phyloP scores from a whole-genome alignment of 768 basidiomycete genomes.

The Psilocybe sp. region DNA sequence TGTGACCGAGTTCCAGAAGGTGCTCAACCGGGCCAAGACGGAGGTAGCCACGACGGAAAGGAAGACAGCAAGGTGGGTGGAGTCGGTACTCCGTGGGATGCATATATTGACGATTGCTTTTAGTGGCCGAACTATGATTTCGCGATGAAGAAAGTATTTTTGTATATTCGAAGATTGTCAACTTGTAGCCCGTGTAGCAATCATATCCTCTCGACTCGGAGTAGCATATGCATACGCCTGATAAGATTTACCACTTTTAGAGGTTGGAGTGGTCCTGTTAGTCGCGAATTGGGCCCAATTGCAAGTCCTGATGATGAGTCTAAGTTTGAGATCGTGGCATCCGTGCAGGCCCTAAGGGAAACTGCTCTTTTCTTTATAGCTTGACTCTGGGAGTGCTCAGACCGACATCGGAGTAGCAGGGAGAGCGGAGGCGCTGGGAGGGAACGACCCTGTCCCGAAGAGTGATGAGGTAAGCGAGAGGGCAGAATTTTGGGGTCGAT shows the following conservation, averaged over 20 bases:
- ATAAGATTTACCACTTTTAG: background rate
- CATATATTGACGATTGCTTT: constrained; percentile 1
- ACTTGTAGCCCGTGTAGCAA: constrained; percentile 11
- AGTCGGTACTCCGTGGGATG: background rate
- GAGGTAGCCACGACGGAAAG: constrained; percentile 79
- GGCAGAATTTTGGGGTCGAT: constrained; percentile 44
- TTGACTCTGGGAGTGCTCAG: background rate
- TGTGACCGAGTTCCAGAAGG: constrained; percentile 93
- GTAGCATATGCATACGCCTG: background rate
- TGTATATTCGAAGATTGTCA: constrained; percentile 1
- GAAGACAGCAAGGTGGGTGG: constrained; percentile 84
- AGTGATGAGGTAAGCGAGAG: constrained; percentile 29
- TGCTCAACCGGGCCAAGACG: constrained; percentile 93
- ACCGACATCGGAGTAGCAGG: constrained; percentile 4
- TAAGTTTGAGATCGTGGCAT: too few species aligned
- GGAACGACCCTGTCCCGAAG: constrained; percentile 10
- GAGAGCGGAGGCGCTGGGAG: background rate
- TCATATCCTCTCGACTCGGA: background rate
- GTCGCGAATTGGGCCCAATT: too few species aligned
- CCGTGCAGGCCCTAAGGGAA: too few species aligned
- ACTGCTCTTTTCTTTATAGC: too few species aligned
- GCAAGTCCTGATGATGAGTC: too few species aligned
- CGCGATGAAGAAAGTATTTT: constrained; percentile 35
- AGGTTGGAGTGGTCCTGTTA: too few species aligned
- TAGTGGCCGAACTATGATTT: constrained; percentile 58